Conservation (phyloP, 73 alveolate genomes). For the Stentor roeselii region DNA sequence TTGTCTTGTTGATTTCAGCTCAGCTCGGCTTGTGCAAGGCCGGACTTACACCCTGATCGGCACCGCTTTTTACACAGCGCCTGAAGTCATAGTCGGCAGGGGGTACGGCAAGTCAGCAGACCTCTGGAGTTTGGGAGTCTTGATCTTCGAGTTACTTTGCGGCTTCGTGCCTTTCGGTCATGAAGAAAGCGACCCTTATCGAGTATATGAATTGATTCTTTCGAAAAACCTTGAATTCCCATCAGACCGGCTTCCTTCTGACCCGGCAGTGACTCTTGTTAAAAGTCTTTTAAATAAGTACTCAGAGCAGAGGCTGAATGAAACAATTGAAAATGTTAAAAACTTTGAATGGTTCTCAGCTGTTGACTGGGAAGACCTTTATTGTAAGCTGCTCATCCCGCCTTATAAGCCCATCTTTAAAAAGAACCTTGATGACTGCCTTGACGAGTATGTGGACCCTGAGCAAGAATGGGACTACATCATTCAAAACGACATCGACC, state of each 20-base stretch:
- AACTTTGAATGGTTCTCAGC: neutral
- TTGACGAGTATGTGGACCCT: neutral
- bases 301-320: neutral
- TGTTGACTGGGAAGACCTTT: conserved; percentile 25
- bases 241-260: neutral
- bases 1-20: conserved; percentile 51
- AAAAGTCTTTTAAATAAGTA: neutral
- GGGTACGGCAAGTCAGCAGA: conserved; percentile 43
- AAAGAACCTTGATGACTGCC: neutral
- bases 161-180: conserved; percentile 53
- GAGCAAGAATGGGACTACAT: neutral
- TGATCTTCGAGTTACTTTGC: conserved; percentile 49
- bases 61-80: conserved; percentile 53
- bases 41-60: conserved; percentile 48
- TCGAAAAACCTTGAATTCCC: conserved; percentile 13
- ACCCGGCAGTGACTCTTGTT: neutral
- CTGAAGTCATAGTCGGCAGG: conserved; percentile 51
- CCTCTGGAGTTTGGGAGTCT: conserved; percentile 55
- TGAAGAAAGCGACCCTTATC: conserved; percentile 18
- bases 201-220: conserved; percentile 12
- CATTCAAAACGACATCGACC: neutral
- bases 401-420: conserved; percentile 11
- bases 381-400: neutral
- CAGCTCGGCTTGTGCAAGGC: conserved; percentile 43
- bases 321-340: neutral